Percentiles rank a stretch among this genome's conserved stretches.
phyloP scores from a whole-genome alignment of 805 yeast species.

The Saccharomycopsis fodiens region DNA sequence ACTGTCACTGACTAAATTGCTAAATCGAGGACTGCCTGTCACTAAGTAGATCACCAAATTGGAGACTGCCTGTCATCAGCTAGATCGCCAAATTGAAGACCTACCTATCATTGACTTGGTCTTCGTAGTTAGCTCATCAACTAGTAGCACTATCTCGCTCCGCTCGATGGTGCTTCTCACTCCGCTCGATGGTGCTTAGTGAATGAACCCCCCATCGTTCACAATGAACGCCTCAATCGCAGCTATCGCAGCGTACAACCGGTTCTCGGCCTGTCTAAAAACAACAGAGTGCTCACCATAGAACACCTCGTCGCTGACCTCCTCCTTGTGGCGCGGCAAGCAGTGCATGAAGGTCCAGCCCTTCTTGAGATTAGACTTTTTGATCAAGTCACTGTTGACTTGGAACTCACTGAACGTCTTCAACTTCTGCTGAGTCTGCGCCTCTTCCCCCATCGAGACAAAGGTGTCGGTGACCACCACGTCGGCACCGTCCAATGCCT shows the following conservation, averaged over 20 bases:
- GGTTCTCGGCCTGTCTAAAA: slow-evolving; percentile 92
- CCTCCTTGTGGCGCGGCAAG: slow-evolving; percentile 91
- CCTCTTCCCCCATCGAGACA: slow-evolving; percentile 97
- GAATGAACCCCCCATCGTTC: slow-evolving; percentile 63
- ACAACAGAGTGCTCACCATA: slow-evolving; percentile 79
- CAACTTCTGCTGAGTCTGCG: slow-evolving; percentile 61
- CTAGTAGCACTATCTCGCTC: no score
- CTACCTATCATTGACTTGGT: no score
- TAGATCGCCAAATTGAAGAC: no score
- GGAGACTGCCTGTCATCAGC: no score
- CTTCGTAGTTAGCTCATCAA: no score
- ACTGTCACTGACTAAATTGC: no score
- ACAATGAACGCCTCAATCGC: slow-evolving; percentile 84
- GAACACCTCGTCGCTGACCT: slow-evolving; percentile 89
- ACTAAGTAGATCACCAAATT: no score
- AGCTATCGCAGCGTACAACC: slow-evolving; percentile 94
- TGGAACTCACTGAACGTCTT: slow-evolving; percentile 84
- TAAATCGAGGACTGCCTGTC: no score
- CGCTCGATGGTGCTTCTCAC: no score
- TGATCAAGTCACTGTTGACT: slow-evolving; percentile 59
- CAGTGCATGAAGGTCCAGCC: slow-evolving; percentile 96
- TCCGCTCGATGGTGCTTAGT: no score
- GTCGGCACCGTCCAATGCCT: slow-evolving; percentile 68
- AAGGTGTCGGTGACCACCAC: slow-evolving; percentile 93
- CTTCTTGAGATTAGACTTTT: slow-evolving; percentile 46